Percentiles rank a stretch among this genome's conserved stretches.
Evolutionary conservation across 306 rosid genomes (phyloP).

Genomic region (Quercus dentata): DNA sequence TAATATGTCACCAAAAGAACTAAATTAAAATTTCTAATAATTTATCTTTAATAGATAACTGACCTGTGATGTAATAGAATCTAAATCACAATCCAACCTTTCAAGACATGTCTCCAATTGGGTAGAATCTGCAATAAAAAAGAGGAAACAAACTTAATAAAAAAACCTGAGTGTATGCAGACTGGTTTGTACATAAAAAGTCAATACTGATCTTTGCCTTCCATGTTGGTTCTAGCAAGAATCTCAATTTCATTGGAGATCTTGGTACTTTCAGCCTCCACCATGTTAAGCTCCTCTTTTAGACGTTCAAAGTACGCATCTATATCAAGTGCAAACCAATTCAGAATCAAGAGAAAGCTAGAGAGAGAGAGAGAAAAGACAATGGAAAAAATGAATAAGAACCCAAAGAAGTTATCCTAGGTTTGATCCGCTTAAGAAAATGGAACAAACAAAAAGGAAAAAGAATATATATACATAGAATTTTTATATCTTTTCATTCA

Average conservation of each 20-base stretch:
- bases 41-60: conserved; percentile 18
- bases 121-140: conserved; percentile 45
- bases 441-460: not conserved
- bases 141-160: not conserved
- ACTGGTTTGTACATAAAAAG: not conserved
- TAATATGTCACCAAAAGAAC: not conserved
- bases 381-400: not conserved
- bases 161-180: not conserved
- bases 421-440: not conserved
- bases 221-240: conserved; percentile 37
- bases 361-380: not conserved
- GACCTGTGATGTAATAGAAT: conserved; percentile 55
- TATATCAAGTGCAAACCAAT: conserved; percentile 9
- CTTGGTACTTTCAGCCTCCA: conserved; percentile 41
- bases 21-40: not conserved
- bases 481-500: not conserved
- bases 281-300: conserved; percentile 47
- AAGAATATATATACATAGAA: not conserved
- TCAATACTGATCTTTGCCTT: conserved; percentile 37
- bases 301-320: conserved; percentile 55
- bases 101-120: conserved; percentile 50
- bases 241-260: conserved; percentile 44
- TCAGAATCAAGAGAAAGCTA: not conserved
- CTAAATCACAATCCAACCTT: conserved; percentile 46
- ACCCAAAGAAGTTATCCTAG: not conserved